Evolutionary conservation across 768 basidiomycete genomes (phyloP).

Genomic region (Daedalea quercina): DNA sequence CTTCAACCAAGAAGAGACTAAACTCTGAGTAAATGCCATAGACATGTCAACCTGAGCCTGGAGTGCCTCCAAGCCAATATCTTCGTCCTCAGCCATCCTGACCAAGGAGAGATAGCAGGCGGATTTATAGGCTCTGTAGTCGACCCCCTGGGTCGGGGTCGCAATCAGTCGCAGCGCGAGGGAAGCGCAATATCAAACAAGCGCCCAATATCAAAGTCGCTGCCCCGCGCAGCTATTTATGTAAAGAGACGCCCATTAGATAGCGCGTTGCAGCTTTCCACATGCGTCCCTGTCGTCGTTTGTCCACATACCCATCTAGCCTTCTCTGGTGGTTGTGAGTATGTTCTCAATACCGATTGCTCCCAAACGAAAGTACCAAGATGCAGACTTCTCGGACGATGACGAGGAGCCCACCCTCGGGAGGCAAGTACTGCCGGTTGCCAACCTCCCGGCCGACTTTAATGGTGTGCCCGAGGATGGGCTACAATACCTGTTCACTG

Average conservation of each 20-base stretch:
- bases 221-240: no score
- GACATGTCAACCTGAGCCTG: constrained; percentile 82
- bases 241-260: no score
- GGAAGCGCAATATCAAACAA: no score
- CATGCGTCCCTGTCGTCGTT: no score
- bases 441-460: constrained; percentile 66
- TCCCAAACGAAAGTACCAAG: constrained; percentile 51
- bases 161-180: no score
- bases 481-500: constrained; percentile 74
- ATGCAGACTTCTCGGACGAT: constrained; percentile 45
- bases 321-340: no score
- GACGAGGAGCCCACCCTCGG: constrained; percentile 60
- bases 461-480: constrained; percentile 62
- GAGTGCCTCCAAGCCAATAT: constrained; percentile 57
- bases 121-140: neutral
- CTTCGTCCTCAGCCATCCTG: constrained; percentile 42
- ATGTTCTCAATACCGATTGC: no score
- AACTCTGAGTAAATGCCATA: constrained; percentile 66
- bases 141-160: neutral
- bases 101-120: neutral
- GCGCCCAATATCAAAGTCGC: no score
- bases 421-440: constrained; percentile 75
- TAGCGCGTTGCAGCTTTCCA: no score
- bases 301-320: no score
- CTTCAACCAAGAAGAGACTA: constrained; percentile 75